These are phyloP conservation scores for Austroboletus eburneus DNA, from an alignment of 768 basidiomycete species.

Conservation along the genomic window DNA sequence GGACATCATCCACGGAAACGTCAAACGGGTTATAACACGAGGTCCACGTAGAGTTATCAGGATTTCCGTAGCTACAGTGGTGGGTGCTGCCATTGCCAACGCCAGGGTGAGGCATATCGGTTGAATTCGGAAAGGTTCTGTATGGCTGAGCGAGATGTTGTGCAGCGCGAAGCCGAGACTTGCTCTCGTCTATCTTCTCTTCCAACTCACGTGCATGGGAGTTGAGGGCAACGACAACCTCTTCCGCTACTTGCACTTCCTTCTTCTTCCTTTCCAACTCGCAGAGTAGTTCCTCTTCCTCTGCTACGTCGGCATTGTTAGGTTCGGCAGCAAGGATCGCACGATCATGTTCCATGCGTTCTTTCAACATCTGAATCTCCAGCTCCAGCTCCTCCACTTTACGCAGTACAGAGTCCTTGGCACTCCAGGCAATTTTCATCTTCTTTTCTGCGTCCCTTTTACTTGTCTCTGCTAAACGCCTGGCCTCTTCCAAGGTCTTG, in stretches of 20 bases:
- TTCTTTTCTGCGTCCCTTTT: constrained; percentile 88
- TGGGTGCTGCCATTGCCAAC: constrained; percentile 7
- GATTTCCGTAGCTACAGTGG: constrained; percentile 9
- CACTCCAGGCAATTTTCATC: constrained; percentile 61
- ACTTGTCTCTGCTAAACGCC: constrained; percentile 73
- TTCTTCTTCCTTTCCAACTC: constrained; percentile 52
- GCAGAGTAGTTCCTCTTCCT: constrained; percentile 41
- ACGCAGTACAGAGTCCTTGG: constrained; percentile 58
- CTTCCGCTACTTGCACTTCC: constrained; percentile 59
- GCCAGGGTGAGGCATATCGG: constrained; percentile 4
- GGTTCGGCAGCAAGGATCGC: constrained; percentile 45
- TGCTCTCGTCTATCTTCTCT: constrained; percentile 60
- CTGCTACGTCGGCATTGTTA: constrained; percentile 39
- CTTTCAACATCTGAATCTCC: constrained; percentile 54
- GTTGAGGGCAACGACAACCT: constrained; percentile 57
- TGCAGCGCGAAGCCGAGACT: constrained; percentile 52
- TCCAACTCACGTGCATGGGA: constrained; percentile 71
- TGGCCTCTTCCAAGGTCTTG: constrained; percentile 82
- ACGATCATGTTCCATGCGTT: constrained; percentile 53
- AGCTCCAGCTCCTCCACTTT: constrained; percentile 57
- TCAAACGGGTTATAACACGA: constrained; percentile 32
- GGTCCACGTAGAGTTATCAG: constrained; percentile 20
- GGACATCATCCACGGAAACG: constrained; percentile 16
- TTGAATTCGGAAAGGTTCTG: constrained; percentile 31
- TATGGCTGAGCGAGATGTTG: constrained; percentile 54